Conservation (phyloP, 116 monocot genomes). For the Thalassia testudinum region DNA sequence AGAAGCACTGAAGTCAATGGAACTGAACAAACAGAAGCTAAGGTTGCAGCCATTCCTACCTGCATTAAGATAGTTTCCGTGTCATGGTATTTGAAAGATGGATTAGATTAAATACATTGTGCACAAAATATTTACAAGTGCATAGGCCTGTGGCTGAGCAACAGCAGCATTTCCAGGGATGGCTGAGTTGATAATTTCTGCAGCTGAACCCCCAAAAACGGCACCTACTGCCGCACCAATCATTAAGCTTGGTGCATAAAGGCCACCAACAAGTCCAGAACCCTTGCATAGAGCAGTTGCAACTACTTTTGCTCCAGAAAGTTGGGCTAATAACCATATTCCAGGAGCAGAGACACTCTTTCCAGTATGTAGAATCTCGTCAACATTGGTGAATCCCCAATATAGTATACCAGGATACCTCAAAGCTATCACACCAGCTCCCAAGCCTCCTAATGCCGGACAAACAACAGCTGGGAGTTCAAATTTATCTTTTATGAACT, state of each 20-base stretch:
- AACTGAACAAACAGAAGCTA: constrained; percentile 99
- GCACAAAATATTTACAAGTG: constrained; percentile 28
- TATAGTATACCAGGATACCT: constrained; percentile 93
- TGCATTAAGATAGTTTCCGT: constrained; percentile 8
- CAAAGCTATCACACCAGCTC: constrained; percentile 91
- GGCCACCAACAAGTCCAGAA: constrained; percentile 95
- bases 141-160: constrained; percentile 90
- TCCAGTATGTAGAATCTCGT: constrained; percentile 95
- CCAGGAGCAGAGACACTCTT: constrained; percentile 97
- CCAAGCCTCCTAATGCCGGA: constrained; percentile 94
- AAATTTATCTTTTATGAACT: constrained; percentile 65
- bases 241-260: constrained; percentile 99
- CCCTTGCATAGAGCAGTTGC: constrained; percentile 97
- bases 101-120: neutral
- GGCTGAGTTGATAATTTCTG: constrained; percentile 86
- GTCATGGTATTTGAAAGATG: neutral
- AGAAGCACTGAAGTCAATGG: constrained; percentile 94
- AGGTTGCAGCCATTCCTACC: constrained; percentile 99
- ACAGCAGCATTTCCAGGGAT: constrained; percentile 86
- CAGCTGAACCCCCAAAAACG: constrained; percentile 97
- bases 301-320: constrained; percentile 79
- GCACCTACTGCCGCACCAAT: constrained; percentile 98
- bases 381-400: constrained; percentile 99
- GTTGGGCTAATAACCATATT: constrained; percentile 92
- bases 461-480: constrained; percentile 81